Evolutionary conservation across 2,329 filamentous ascomycete species (phyloP).

Genomic region (Dendryphion nanum): DNA sequence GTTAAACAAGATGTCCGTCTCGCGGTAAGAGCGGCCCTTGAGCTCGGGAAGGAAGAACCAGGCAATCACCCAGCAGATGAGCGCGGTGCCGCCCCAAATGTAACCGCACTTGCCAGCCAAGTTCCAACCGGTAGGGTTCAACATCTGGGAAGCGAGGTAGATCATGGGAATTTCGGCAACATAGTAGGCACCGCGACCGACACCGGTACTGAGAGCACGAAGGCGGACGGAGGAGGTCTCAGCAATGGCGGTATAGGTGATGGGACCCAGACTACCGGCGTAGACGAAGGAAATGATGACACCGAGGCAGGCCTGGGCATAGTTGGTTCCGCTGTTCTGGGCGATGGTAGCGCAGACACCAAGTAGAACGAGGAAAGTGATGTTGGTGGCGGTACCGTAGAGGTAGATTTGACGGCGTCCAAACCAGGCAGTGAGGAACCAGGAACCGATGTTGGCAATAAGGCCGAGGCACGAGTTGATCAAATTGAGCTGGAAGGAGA

Average conservation of each 20-base stretch:
- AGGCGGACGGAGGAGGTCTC: slow-evolving; percentile 67
- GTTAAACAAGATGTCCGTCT: slow-evolving; percentile 50
- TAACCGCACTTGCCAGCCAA: slow-evolving; percentile 37
- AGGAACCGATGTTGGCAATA: slow-evolving; percentile 65
- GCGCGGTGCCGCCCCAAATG: slow-evolving; percentile 45
- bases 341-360: slow-evolving; percentile 59
- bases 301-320: slow-evolving; percentile 62
- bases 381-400: slow-evolving; percentile 58
- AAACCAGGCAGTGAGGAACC: slow-evolving; percentile 64
- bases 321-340: slow-evolving; percentile 39
- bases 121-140: slow-evolving; percentile 42
- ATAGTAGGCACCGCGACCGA: slow-evolving; percentile 65
- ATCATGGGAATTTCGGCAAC: slow-evolving; percentile 65
- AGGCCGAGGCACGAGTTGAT: slow-evolving; percentile 64
- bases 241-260: slow-evolving; percentile 66
- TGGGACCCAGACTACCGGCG: slow-evolving; percentile 60
- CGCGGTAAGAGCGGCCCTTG: slow-evolving; percentile 49
- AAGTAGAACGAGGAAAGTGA: slow-evolving; percentile 55
- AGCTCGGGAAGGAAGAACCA: slow-evolving; percentile 57
- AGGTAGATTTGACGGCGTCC: slow-evolving; percentile 65
- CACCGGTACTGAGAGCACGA: slow-evolving; percentile 62
- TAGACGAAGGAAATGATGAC: slow-evolving; percentile 66
- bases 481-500: slow-evolving; percentile 61
- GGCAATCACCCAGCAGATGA: slow-evolving; percentile 54
- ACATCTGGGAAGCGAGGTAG: slow-evolving; percentile 53